A percentile compares a stretch with the other conserved stretches of the same genome.
Conservation (phyloP, 345 rosid genomes). For the Gossypium turneri region DNA sequence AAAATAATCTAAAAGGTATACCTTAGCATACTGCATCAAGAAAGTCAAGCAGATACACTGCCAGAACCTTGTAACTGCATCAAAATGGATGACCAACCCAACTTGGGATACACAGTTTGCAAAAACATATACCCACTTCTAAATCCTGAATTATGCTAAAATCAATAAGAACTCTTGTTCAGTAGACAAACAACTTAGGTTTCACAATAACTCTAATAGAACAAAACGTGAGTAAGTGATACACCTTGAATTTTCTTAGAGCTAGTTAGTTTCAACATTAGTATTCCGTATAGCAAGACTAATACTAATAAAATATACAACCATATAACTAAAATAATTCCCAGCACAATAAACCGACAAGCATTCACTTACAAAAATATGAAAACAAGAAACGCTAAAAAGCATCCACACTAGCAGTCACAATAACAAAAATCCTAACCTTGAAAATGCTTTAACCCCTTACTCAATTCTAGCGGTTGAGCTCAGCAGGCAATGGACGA, state of each 20-base stretch:
- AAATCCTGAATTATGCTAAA: conserved; percentile 3
- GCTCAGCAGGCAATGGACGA: conserved; percentile 80
- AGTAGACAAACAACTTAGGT: not conserved
- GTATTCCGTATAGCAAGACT: not conserved
- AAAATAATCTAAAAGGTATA: not conserved
- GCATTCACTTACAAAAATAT: conserved; percentile 3
- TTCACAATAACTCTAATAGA: not conserved
- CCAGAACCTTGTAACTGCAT: not conserved
- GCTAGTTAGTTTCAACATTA: not conserved
- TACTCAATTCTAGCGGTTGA: conserved; percentile 44
- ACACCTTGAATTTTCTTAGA: not conserved
- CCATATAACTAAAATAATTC: not conserved
- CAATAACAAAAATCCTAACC: conserved; percentile 29
- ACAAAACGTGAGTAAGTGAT: not conserved
- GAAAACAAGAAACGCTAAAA: conserved; percentile 9
- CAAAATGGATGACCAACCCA: conserved; percentile 14
- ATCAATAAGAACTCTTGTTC: not conserved
- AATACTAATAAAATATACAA: not conserved
- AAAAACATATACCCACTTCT: not conserved
- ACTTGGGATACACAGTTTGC: not conserved
- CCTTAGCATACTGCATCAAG: not conserved
- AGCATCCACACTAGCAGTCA: not conserved
- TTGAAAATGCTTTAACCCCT: conserved; percentile 12
- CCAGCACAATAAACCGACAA: not conserved
- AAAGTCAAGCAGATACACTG: not conserved